Evolutionary conservation across 768 basidiomycete species (phyloP), one percentile per base, ranked within the genome.

Genomic region (Xerocomellus intermedius): DNA sequence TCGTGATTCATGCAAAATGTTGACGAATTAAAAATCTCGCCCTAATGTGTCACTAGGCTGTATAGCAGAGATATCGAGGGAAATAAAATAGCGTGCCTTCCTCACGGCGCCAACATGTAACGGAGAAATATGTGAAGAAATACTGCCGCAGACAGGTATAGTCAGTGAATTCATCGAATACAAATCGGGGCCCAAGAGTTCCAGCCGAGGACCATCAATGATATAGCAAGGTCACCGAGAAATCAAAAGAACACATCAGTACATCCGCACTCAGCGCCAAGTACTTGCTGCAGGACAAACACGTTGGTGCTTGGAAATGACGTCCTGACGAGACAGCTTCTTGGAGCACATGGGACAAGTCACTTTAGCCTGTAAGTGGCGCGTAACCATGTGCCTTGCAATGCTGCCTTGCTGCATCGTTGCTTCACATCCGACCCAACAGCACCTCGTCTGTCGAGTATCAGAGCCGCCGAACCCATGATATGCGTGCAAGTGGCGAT

Each of bases 361-460:
- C 35, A 69, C 66, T 35, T 69, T 67, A 2, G 62, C 64, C 39
- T 64, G 66, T 3, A 67, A 50, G 45, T 67, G 67, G 42, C 67
- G 64, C 4, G 66, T 64, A 19, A 67, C 67, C 57, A 61, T 44
- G 26, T 67, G 67, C 35, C 67, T 66, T 10, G 64, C 66, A 21
- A 67, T 61, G 54, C 64, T 69, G 26, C 67, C 66, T 38, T 66
- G 66, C 14, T 67, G 67, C 66, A 67, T 67, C 28, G 22, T 54
- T 28, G 60, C 59, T 22, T 36, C 38, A 28, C 67, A 67, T 44
- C 58, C 54, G 1, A 37, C 43, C 67, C 67, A 69, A 38, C 35
- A 22, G 52, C 66, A 69, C 33, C 35, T 57, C 19, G 56, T 59
- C 28, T 52, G 61, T 49, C 39, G 61, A 42, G 57, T 52, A 17